Evolutionary conservation across 345 rosid genomes (phyloP), one percentile per base, ranked within the genome.

Genomic region (Eucalyptus albens): DNA sequence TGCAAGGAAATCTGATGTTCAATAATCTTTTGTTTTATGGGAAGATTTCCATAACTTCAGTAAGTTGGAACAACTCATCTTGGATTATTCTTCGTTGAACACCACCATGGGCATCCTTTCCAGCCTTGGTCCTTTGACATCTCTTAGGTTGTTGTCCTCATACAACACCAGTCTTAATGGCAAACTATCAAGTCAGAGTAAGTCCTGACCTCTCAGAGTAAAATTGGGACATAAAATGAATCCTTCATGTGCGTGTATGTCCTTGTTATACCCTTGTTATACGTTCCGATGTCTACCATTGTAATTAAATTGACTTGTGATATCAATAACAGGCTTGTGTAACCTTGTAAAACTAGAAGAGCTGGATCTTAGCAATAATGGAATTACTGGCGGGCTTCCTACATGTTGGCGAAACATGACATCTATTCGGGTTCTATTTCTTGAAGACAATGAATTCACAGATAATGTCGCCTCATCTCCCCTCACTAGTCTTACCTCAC

Each of bases 351-450:
- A 59, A 59, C 15, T 59, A 11, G 65, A 59, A 11, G 65, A 59
- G 65, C 0, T 59, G 6, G n/a, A 59, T 26, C 65, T 26, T 59
- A 26, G 15, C 15, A 11, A 0, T 5, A 59, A 59, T 0, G 0
- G 4, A 26, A 11, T 59, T 59, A 26, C n/a, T 0, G n/a, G 65
- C 7, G 0, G 0, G 65, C 65, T 59, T 59, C 65, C 65, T 59
- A 59, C n/a, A 0, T 59, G 15, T 2, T 59, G 65, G 65, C 65
- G 15, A 59, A 59, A 59, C n/a, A 59, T 59, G 65, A 59, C 65
- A 1, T 59, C 65, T 5, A 59, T 59, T 3, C n/a, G 15, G 4
- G 2, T 59, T 59, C 15, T 59, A 11, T 2, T 10, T 59, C 65
- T 59, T 59, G 7, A 59, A 26, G 65, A 59, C 65, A 59, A 59